phyloP scores from a whole-genome alignment of 202 grass and related monocot species.

The Dendrocalamus latiflorus region DNA sequence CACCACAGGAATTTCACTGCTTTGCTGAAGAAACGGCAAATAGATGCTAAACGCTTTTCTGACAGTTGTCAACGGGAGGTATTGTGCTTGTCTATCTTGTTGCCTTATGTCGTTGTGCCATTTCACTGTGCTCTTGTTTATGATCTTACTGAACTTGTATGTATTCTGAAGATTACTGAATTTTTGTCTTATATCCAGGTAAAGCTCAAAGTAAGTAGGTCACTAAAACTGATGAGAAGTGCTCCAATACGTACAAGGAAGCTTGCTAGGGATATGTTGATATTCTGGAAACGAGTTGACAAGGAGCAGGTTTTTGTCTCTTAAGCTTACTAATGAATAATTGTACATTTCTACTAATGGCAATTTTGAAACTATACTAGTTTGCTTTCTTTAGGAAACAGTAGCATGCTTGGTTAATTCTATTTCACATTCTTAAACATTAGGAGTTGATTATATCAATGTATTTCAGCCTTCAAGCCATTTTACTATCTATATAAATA shows the following conservation, averaged over 20 bases:
- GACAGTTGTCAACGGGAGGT: slow-evolving; percentile 97
- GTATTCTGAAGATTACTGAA: slow-evolving; percentile 6
- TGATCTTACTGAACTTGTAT: slow-evolving; percentile 15
- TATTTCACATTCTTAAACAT: neutral
- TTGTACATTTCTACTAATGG: neutral
- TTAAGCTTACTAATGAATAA: neutral
- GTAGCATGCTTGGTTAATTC: neutral
- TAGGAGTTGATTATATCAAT: neutral
- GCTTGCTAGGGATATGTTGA: slow-evolving; percentile 93
- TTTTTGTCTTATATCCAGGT: slow-evolving; percentile 57
- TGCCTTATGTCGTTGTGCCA: slow-evolving; percentile 8
- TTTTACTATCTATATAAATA: neutral
- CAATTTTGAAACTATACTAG: slow-evolving; percentile 7
- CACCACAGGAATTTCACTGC: slow-evolving; percentile 79
- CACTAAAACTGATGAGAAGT: slow-evolving; percentile 89
- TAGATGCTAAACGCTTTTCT: slow-evolving; percentile 80
- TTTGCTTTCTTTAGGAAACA: neutral
- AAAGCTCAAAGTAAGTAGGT: slow-evolving; percentile 90
- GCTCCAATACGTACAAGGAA: slow-evolving; percentile 87
- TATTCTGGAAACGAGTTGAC: slow-evolving; percentile 98
- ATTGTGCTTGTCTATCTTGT: slow-evolving; percentile 9
- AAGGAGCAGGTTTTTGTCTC: slow-evolving; percentile 81
- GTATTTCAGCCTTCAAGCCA: neutral
- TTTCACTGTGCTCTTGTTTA: slow-evolving; percentile 28
- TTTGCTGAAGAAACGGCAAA: slow-evolving; percentile 69